Conservation (phyloP, 768 basidiomycete species). For the Suillus sp. region DNA sequence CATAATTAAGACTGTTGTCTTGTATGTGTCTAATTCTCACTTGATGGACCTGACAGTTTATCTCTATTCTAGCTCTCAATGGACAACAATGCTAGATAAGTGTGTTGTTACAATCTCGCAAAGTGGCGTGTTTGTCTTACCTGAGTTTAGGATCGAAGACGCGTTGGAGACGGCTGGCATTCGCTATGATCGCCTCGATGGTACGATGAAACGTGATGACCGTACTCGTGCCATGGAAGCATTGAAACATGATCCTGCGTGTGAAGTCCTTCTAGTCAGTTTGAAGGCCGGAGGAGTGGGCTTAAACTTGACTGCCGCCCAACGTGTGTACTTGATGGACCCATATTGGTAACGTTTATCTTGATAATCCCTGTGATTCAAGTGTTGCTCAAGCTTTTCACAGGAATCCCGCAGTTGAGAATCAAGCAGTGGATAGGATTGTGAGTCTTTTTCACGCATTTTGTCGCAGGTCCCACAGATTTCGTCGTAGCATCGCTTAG, state of each 20-base stretch:
- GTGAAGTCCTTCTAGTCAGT: slow-evolving; percentile 94
- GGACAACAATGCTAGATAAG: slow-evolving; percentile 95
- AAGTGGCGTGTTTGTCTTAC: slow-evolving; percentile 10
- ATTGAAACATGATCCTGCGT: slow-evolving; percentile 84
- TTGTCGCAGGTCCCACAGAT: neutral
- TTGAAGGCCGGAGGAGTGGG: slow-evolving; percentile 97
- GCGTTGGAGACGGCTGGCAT: slow-evolving; percentile 83
- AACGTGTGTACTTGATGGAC: slow-evolving; percentile 94
- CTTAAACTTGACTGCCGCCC: slow-evolving; percentile 92
- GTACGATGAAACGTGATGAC: slow-evolving; percentile 97
- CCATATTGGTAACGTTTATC: slow-evolving; percentile 76
- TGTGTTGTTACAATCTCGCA: slow-evolving; percentile 30
- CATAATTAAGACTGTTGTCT: slow-evolving; percentile 89
- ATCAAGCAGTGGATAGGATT: slow-evolving; percentile 97
- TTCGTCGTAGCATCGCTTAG: slow-evolving; percentile 79
- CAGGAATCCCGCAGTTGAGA: slow-evolving; percentile 97
- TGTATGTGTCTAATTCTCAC: slow-evolving; percentile 57
- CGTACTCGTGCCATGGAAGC: slow-evolving; percentile 90
- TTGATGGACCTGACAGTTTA: slow-evolving; percentile 17
- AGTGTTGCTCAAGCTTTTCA: slow-evolving; percentile 9
- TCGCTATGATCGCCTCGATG: slow-evolving; percentile 89
- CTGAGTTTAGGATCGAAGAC: slow-evolving; percentile 73
- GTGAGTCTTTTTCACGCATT: slow-evolving; percentile 48
- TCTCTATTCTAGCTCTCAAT: slow-evolving; percentile 69
- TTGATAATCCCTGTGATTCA: slow-evolving; percentile 3